phyloP scores from a whole-genome alignment of 1,284 basidiomycete genomes.

The Ganoderma meredithae region DNA sequence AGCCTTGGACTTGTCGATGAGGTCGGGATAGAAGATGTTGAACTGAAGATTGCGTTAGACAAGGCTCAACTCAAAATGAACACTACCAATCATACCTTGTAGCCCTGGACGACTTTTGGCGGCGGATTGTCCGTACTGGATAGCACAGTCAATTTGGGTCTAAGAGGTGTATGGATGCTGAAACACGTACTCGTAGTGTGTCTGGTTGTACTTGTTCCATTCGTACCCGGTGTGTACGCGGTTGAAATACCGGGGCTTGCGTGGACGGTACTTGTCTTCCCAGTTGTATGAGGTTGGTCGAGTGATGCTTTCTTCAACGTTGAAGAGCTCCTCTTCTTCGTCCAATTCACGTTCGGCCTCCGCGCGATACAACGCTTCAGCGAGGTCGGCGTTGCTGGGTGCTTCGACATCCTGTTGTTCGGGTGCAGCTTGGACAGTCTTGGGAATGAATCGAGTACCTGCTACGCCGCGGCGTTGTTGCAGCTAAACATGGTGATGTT shows the following conservation, averaged over 20 bases:
- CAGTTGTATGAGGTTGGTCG: slow-evolving; percentile 90
- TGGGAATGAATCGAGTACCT: slow-evolving; percentile 86
- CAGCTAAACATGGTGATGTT: slow-evolving; percentile 55
- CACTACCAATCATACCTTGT: slow-evolving; percentile 71
- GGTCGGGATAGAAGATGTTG: slow-evolving; percentile 95
- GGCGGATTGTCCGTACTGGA: slow-evolving; percentile 92
- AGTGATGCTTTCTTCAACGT: slow-evolving; percentile 86
- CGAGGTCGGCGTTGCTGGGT: slow-evolving; percentile 78
- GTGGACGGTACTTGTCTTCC: slow-evolving; percentile 99
- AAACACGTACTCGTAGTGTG: slow-evolving; percentile 92
- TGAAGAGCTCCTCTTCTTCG: slow-evolving; percentile 95
- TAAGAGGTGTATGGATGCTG: background rate
- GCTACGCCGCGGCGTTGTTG: slow-evolving; percentile 80
- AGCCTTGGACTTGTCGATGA: slow-evolving; percentile 96
- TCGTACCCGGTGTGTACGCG: slow-evolving; percentile 99
- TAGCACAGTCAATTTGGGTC: slow-evolving; percentile 13
- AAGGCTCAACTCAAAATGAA: background rate
- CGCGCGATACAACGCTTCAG: slow-evolving; percentile 85
- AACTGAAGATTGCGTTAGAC: slow-evolving; percentile 56
- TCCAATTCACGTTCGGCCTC: slow-evolving; percentile 93
- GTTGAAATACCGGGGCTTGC: slow-evolving; percentile 99
- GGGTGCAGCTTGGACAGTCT: slow-evolving; percentile 59
- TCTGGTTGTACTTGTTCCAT: slow-evolving; percentile 99
- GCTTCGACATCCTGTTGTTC: slow-evolving; percentile 58
- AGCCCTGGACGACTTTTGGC: slow-evolving; percentile 97